Evolutionary conservation across 768 basidiomycete species (phyloP), one percentile per base, ranked within the genome.

Genomic region (Lentinula lateritia): DNA sequence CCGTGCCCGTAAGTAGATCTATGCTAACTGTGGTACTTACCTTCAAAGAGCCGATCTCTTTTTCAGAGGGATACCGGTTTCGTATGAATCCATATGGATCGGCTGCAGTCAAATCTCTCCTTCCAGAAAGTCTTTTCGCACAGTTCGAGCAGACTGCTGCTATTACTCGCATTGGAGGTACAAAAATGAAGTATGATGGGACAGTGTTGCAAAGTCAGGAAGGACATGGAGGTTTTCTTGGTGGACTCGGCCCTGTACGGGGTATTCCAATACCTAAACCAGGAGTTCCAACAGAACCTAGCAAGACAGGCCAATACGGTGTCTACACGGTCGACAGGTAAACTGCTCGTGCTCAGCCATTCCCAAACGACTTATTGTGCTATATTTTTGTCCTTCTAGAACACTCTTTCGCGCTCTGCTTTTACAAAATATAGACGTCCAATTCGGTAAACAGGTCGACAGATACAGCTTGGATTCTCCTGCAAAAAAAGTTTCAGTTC

Each of bases 311-410:
- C 13, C 55, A 41, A 13, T 12, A 55, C 39, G 39, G 55, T 32
- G 55, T 57, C 10, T 57, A 42, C 36, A 57, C 55, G n/a, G 55
- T 57, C n/a, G 55, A 57, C 55, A 57, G 55, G 55, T 45, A 42
- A 7, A 18, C 15, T 32, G 35, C 18, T 34, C 32, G 15, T 6
- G 2, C 12, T 20, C 1, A 34, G 52, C n/a, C 10, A 53, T 16
- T 9, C 5, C 35, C 2, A n/a, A 28, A 28, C 3, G 28, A 28
- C 28, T 28, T 34, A 9, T 23, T 32, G 23, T 12, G 50, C 20
- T 16, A 23, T 13, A 32, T 57, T 4, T 9, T 5, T 28, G 36
- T 20, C 41, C n/a, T 57, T 20, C 8, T 23, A 57, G 55, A 18
- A 57, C 55, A 9, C 55, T 57, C 18, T 57, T 57, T 18, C 55